Evolutionary conservation across 2,329 filamentous ascomycete species (phyloP), one percentile per base, ranked within the genome.

Genomic region (Colletotrichum gloeosporioides): DNA sequence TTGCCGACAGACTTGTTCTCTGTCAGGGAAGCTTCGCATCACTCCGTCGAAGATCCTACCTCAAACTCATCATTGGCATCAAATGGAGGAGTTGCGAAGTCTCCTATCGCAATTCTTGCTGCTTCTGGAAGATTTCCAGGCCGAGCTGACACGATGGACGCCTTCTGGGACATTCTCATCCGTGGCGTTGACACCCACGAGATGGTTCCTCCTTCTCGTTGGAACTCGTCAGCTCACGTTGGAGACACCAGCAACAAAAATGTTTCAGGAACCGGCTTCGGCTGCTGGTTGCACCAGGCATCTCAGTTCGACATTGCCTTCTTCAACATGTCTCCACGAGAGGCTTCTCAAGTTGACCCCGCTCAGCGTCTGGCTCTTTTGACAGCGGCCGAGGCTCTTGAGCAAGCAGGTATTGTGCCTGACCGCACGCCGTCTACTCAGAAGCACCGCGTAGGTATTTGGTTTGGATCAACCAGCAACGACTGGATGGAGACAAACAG

Each of bases 401-500:
- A 97, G 81, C 93, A 93, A 89, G 92, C 92, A 27, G 95, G 94
- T 0, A 91, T 93, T 77, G 91, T 94, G 0, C 90, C 92, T 0
- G 91, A 93, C 80, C 87, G 91, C 68, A 94, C 93, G 0, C 90
- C 93, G 0, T 93, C 93, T 0, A 94, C 92, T 1, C 89, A 91
- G 3, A 79, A 80, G 0, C 79, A 85, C n/a, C 84, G 88, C 0
- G 91, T 95, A 32, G 94, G 94, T 32, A 93, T 92, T 0, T 96
- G 94, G 81, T 95, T 95, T 77, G 95, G 94, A 29, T 91, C 94
- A 80, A 94, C 94, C 3, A 94, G 92, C 70, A 93, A 96, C 76
- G 95, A 96, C 81, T 96, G 93, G 90, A 89, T 93, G 85, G 94
- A 96, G 90, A 92, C 94, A 67, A 96, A 96, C 81, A 91, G 90